Percentiles rank a stretch among this genome's conserved stretches.
These are phyloP conservation scores for Tetrahymena borealis DNA, from an alignment of 73 alveolate genomes.

Conservation along the genomic window DNA sequence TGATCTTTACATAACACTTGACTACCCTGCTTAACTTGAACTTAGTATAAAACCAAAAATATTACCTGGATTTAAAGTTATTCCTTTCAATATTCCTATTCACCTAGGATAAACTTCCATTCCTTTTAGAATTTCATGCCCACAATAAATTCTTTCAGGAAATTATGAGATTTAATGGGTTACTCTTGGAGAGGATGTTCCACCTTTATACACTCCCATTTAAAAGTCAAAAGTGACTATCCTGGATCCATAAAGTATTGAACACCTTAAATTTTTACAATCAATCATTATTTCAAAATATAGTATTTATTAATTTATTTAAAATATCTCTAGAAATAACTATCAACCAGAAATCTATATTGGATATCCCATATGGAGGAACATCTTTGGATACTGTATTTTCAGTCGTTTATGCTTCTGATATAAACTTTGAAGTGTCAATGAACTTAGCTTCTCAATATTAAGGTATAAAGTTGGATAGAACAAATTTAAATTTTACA, in stretches of 20 bases:
- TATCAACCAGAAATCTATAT: background rate
- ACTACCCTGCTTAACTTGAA: conserved; percentile 18
- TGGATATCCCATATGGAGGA: conserved; percentile 15
- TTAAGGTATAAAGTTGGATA: background rate
- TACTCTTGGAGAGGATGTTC: conserved; percentile 15
- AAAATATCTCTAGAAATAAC: conserved; percentile 1
- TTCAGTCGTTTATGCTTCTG: background rate
- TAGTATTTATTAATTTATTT: background rate
- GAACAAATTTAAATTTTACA: background rate
- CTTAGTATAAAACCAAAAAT: conserved; percentile 6
- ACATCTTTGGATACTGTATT: background rate
- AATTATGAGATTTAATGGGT: conserved; percentile 20
- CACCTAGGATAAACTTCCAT: conserved; percentile 6
- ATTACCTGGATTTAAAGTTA: background rate
- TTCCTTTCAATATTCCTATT: conserved; percentile 2
- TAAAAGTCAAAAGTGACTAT: conserved; percentile 4
- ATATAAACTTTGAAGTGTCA: background rate
- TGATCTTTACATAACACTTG: conserved; percentile 2
- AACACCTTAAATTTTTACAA: background rate
- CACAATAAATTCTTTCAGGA: conserved; percentile 7
- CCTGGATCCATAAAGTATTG: background rate
- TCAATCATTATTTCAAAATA: background rate
- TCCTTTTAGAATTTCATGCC: conserved; percentile 15
- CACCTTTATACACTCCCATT: conserved; percentile 33
- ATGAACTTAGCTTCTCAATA: background rate